Evolutionary conservation across 495 filamentous ascomycete species (phyloP).

Genomic region (Penicillium turbatum): DNA sequence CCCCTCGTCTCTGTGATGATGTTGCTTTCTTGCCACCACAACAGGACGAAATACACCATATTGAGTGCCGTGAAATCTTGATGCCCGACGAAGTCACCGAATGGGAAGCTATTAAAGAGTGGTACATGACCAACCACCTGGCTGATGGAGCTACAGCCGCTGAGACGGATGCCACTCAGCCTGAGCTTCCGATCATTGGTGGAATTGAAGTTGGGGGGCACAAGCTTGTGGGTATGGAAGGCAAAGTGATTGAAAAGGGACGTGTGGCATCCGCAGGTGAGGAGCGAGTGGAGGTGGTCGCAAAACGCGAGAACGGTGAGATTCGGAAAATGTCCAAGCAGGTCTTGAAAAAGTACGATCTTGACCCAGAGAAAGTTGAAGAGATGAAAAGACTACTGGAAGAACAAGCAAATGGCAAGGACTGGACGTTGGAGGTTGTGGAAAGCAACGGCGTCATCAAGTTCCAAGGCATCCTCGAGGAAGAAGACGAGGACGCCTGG

Average conservation of each 20-base stretch:
- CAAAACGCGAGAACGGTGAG: conserved; percentile 54
- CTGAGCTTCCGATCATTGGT: conserved; percentile 48
- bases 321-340: conserved; percentile 51
- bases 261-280: conserved; percentile 37
- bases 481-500: conserved; percentile 27
- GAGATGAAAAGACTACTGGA: conserved; percentile 54
- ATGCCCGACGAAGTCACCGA: conserved; percentile 50
- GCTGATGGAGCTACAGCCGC: conserved; percentile 25
- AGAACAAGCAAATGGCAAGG: conserved; percentile 38
- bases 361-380: conserved; percentile 66
- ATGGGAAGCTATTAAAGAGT: conserved; percentile 53
- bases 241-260: conserved; percentile 52
- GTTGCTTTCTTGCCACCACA: conserved; percentile 87
- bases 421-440: conserved; percentile 48
- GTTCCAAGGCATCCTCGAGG: conserved; percentile 37
- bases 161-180: conserved; percentile 4
- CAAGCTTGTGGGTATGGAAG: conserved; percentile 52
- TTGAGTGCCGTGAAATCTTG: conserved; percentile 73
- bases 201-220: conserved; percentile 58
- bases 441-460: conserved; percentile 48
- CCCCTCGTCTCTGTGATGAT: conserved; percentile 87
- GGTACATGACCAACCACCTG: conserved; percentile 35
- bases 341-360: conserved; percentile 61
- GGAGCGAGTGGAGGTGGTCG: conserved; percentile 48
- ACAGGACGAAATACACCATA: conserved; percentile 69